Conservation (phyloP, 352 stramenopile species). For the Globisporangium polare region DNA sequence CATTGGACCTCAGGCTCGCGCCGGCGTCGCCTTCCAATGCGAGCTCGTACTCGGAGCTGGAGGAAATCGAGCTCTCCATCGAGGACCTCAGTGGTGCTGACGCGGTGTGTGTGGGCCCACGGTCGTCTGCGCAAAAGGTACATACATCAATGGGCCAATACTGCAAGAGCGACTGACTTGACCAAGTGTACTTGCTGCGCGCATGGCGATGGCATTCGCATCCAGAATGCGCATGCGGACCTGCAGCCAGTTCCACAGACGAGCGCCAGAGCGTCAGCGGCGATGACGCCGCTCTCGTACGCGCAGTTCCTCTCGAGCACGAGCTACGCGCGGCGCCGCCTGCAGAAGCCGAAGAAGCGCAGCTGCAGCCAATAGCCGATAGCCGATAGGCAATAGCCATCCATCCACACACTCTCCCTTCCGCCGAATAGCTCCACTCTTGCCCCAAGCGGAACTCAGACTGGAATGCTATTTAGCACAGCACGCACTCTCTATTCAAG, state of each 20-base stretch:
- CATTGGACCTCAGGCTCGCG: not conserved
- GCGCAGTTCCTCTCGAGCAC: conserved; percentile 50
- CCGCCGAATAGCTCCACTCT: not conserved
- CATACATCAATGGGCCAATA: not conserved
- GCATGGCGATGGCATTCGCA: no score
- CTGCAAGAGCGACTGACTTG: not conserved
- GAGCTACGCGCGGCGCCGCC: conserved; percentile 42
- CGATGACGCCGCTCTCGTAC: no score
- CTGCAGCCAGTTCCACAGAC: no score
- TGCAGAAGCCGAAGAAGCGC: conserved; percentile 23
- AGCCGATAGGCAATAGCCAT: no score
- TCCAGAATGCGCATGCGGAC: no score
- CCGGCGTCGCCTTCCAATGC: conserved; percentile 13
- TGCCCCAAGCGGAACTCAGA: not conserved
- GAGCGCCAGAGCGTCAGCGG: no score
- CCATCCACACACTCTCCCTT: no score
- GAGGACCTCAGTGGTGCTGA: not conserved
- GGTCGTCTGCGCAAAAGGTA: not conserved
- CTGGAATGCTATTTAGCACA: not conserved
- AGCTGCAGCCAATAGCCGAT: conserved; percentile 6
- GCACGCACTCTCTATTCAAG: not conserved
- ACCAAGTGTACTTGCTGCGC: not conserved
- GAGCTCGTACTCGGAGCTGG: conserved; percentile 7
- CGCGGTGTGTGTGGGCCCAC: not conserved
- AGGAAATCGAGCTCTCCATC: conserved; percentile 9